Base-by-base conservation (phyloP, 1,139 yeast genomes). In the Blastobotrys apis region DNA sequence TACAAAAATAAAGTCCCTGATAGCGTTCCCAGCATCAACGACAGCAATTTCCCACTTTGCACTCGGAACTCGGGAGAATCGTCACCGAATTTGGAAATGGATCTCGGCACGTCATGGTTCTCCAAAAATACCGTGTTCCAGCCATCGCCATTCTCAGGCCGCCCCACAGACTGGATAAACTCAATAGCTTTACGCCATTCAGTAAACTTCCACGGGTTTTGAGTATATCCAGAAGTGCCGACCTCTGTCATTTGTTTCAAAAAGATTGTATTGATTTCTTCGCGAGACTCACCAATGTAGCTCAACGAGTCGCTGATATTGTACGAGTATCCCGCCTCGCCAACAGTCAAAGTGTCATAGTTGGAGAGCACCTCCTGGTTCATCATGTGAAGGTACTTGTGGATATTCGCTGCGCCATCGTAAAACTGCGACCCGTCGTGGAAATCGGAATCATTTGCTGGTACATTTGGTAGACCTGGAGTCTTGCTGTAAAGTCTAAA, bases 81-180 rank as follows among this genome's bases (percentile, higher is more conserved):
- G 10, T 30, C 35, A 17, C 21, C 4, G 16, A 31, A 38, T 30
- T 22, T 21, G 13, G 15, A 22, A 17, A 33, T 26, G 15, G 36
- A 21, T 22, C 37, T 33, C 10, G 33, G 22, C 9, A 27, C 27
- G 31, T 41, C 41, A 32, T 78, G 83, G 57, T 78, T 78, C 59
- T 78, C 82, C 47, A 72, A 59, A 60, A 73, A 77, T 8, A 68
- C 71, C 16, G 82, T 72, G n/a, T 76, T 64, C 83, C 82, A 78
- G n/a, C 78, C 79, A 55, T 75, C 81, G 4, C 41, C 41, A 5
- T 12, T 19, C 33, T 37, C 33, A 4, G 36, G 36, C 10, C 38
- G 75, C 69, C 6, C 72, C 73, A 42, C 34, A 5, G 9, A 3
- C 15, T 37, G 41, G 13, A 20, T 20, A 20, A 21, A 29, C 13